A percentile compares a stretch with the other conserved stretches of the same genome.
phyloP scores from a whole-genome alignment of 768 basidiomycete genomes.

The Lepiota brunneoincarnata region DNA sequence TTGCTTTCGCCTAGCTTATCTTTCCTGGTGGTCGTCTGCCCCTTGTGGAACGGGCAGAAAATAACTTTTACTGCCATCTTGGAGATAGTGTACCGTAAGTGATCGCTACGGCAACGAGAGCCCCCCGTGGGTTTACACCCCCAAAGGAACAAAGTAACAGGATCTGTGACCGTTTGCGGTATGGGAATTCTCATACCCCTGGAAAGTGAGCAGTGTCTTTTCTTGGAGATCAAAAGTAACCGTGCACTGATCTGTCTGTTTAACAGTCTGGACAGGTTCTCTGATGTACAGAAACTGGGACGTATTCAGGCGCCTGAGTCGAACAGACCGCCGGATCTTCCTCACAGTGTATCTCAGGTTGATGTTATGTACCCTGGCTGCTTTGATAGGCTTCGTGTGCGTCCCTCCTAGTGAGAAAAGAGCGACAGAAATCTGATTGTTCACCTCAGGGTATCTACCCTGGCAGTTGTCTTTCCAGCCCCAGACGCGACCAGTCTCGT shows the following conservation, averaged over 20 bases:
- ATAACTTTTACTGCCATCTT: conserved; percentile 10
- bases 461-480: neutral
- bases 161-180: neutral
- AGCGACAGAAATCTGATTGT: too few species aligned
- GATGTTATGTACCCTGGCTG: neutral
- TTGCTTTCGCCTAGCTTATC: neutral
- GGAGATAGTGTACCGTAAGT: neutral
- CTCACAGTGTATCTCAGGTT: conserved; percentile 3
- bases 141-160: neutral
- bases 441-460: neutral
- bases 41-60: conserved; percentile 1
- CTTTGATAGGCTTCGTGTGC: conserved; percentile 3
- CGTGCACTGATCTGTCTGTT: neutral
- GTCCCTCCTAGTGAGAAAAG: neutral
- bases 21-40: conserved; percentile 1
- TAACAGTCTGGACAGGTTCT: neutral
- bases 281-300: conserved; percentile 9
- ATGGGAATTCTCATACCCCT: conserved; percentile 4
- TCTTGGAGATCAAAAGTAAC: neutral
- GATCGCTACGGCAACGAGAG: neutral
- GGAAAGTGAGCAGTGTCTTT: conserved; percentile 1
- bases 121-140: neutral
- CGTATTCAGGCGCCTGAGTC: neutral
- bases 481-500: neutral
- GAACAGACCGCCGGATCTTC: conserved; percentile 2